Conservation (phyloP, 768 basidiomycete genomes). For the Sistotremastrum niveocremeum region DNA sequence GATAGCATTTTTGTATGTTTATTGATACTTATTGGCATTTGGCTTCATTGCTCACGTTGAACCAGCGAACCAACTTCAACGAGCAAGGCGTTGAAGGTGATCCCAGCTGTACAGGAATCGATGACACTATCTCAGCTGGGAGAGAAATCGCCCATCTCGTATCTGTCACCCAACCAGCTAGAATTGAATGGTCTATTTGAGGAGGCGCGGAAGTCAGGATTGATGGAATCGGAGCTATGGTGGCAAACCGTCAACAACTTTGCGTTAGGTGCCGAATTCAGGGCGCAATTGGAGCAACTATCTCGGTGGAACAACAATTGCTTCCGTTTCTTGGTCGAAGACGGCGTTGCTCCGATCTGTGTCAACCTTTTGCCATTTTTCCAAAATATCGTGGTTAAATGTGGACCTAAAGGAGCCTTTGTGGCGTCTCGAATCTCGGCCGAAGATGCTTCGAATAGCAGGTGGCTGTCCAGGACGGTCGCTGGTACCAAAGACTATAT, state of each 20-base stretch:
- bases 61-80: slow-evolving; percentile 87
- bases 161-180: slow-evolving; percentile 72
- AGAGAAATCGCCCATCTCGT: slow-evolving; percentile 39
- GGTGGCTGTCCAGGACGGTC: slow-evolving; percentile 25
- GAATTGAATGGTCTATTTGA: slow-evolving; percentile 43
- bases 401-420: slow-evolving; percentile 56
- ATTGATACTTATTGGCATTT: not conserved
- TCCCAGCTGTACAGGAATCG: slow-evolving; percentile 43
- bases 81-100: slow-evolving; percentile 58
- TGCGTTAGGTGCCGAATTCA: slow-evolving; percentile 52
- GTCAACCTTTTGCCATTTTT: slow-evolving; percentile 76
- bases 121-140: slow-evolving; percentile 14
- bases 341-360: slow-evolving; percentile 71
- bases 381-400: slow-evolving; percentile 74
- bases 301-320: slow-evolving; percentile 30
- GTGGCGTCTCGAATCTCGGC: slow-evolving; percentile 42
- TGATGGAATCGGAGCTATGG: slow-evolving; percentile 39
- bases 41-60: slow-evolving; percentile 1
- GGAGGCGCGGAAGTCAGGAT: not conserved
- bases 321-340: slow-evolving; percentile 47
- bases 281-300: slow-evolving; percentile 49
- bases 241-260: slow-evolving; percentile 56
- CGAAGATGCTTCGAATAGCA: slow-evolving; percentile 25
- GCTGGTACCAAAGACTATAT: slow-evolving; percentile 25
- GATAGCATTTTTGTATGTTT: slow-evolving; percentile 63